Evolutionary conservation across 2,329 filamentous ascomycete species (phyloP).

Genomic region (Neofusicoccum kwambonambiense): DNA sequence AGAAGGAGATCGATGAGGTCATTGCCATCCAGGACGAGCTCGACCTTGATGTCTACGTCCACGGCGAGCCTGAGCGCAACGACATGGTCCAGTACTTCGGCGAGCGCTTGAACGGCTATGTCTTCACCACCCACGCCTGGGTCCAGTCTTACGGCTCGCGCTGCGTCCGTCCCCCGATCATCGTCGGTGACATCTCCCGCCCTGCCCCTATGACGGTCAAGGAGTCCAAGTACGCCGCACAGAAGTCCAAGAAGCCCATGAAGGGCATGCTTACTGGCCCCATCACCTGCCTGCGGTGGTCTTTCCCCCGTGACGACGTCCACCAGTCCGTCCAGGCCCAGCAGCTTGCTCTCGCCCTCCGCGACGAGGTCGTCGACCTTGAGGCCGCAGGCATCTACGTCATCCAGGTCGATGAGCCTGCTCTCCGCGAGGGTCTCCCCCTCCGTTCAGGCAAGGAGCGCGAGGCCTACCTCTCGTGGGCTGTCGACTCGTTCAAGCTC

Average conservation of each 20-base stretch:
- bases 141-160: conserved; percentile 98
- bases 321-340: conserved; percentile 99
- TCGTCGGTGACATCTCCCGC: conserved; percentile 97
- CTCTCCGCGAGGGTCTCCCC: conserved; percentile 97
- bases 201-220: conserved; percentile 98
- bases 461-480: conserved; percentile 95
- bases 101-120: conserved; percentile 93
- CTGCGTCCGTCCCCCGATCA: conserved; percentile 96
- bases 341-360: conserved; percentile 96
- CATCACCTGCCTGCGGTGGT: conserved; percentile 98
- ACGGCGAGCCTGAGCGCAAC: conserved; percentile 99
- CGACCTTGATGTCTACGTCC: conserved; percentile 92
- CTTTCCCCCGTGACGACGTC: conserved; percentile 98
- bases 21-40: conserved; percentile 98
- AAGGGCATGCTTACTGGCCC: conserved; percentile 99
- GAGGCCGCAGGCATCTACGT: conserved; percentile 95
- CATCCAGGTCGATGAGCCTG: conserved; percentile 99
- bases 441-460: conserved; percentile 92
- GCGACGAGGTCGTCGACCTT: conserved; percentile 96
- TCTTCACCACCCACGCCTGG: conserved; percentile 99
- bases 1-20: conserved; percentile 95
- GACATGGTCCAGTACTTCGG: conserved; percentile 99
- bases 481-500: conserved; percentile 96
- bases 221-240: conserved; percentile 98
- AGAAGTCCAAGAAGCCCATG: conserved; percentile 97